phyloP scores from a whole-genome alignment of 257 asterid species.

The Solanum arcanum region DNA sequence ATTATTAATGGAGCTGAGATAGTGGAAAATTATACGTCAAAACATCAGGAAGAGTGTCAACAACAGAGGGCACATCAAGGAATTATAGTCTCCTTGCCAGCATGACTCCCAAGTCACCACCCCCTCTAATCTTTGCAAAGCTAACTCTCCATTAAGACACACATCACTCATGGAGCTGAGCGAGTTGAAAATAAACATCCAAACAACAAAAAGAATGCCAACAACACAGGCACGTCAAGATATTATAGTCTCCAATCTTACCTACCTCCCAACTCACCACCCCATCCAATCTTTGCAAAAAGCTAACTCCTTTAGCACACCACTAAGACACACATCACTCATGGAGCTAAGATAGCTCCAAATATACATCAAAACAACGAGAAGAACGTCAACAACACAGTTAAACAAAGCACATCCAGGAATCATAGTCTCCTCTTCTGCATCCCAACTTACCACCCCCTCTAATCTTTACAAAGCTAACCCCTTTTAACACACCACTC shows the following conservation, averaged over 20 bases:
- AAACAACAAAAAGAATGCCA: background rate
- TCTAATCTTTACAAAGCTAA: background rate
- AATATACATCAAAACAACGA: background rate
- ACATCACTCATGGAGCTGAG: background rate
- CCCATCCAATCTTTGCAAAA: background rate
- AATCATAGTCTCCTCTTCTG: background rate
- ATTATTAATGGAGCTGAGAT: background rate
- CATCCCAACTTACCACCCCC: background rate
- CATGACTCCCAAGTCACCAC: background rate
- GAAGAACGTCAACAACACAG: background rate
- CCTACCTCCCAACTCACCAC: background rate
- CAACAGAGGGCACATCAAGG: background rate
- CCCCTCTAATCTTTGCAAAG: background rate
- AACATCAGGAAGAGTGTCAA: background rate
- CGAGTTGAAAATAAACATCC: background rate
- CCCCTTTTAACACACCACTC: background rate
- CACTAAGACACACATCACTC: background rate
- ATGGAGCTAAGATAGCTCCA: background rate
- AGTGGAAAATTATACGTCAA: background rate
- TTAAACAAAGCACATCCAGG: background rate
- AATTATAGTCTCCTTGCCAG: background rate
- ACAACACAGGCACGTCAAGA: background rate
- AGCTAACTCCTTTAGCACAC: background rate
- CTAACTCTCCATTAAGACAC: background rate
- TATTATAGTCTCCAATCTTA: background rate